Percentiles rank a stretch among this genome's conserved stretches.
These are phyloP conservation scores for Penicillium salamii DNA, from an alignment of 495 filamentous ascomycete species.

Conservation along the genomic window DNA sequence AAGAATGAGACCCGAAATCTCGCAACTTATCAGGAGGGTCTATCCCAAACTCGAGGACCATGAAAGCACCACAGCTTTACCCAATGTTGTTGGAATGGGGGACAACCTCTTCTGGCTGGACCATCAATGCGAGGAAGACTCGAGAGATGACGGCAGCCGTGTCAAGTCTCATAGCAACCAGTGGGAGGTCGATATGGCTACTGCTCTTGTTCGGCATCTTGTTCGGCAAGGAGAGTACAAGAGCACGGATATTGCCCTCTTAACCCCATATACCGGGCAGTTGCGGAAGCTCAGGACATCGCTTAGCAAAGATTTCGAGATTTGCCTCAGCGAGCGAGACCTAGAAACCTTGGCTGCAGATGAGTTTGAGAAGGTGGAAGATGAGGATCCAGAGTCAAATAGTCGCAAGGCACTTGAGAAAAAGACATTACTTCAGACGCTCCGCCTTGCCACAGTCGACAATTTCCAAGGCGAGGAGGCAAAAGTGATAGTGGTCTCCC, in stretches of 20 bases:
- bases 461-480: conserved; percentile 78
- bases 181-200: conserved; percentile 64
- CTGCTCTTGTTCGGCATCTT: conserved; percentile 62
- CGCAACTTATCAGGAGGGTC: conserved; percentile 55
- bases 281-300: conserved; percentile 43
- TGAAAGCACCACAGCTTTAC: conserved; percentile 42
- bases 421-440: conserved; percentile 7
- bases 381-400: conserved; percentile 25
- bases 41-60: conserved; percentile 64
- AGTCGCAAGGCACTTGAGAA: conserved; percentile 3
- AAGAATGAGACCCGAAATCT: conserved; percentile 70
- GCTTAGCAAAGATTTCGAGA: conserved; percentile 21
- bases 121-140: conserved; percentile 56
- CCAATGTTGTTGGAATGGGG: conserved; percentile 60
- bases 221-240: conserved; percentile 60
- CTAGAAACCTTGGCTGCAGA: conserved; percentile 14
- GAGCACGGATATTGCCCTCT: conserved; percentile 63
- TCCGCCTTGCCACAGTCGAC: conserved; percentile 62
- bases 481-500: conserved; percentile 67
- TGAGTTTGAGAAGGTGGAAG: conserved; percentile 42
- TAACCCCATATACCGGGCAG: conserved; percentile 71
- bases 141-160: conserved; percentile 15
- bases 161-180: conserved; percentile 60
- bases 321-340: conserved; percentile 57
- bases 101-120: conserved; percentile 70